These are phyloP conservation scores for Hanseniaspora hatyaiensis DNA, from an alignment of 805 yeast genomes.

Conservation along the genomic window DNA sequence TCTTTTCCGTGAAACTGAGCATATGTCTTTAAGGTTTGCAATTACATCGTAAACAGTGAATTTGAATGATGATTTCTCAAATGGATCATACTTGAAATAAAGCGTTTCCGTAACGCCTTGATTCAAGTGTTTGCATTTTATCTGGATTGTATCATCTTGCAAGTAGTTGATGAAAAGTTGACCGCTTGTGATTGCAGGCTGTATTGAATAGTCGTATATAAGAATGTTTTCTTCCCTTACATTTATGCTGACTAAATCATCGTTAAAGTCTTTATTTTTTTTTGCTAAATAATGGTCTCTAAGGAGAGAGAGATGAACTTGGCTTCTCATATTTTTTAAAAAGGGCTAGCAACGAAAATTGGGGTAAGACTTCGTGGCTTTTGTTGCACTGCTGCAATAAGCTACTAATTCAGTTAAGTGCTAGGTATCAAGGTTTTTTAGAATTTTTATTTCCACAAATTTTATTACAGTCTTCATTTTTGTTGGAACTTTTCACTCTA, in stretches of 20 bases:
- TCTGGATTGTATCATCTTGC: slow-evolving; percentile 1
- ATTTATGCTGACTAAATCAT: slow-evolving; percentile 4
- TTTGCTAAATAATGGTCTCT: neutral
- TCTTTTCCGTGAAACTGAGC: neutral
- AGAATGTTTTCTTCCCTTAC: slow-evolving; percentile 7
- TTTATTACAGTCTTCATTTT: too few species aligned
- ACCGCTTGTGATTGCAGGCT: neutral
- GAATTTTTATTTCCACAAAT: too few species aligned
- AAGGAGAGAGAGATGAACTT: slow-evolving; percentile 4
- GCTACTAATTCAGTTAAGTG: too few species aligned
- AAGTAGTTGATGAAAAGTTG: neutral
- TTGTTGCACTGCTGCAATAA: too few species aligned
- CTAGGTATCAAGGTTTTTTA: too few species aligned
- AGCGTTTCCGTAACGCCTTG: slow-evolving; percentile 5
- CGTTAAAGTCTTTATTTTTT: neutral
- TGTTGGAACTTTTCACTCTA: too few species aligned
- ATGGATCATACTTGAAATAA: neutral
- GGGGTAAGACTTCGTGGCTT: too few species aligned
- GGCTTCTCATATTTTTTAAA: neutral
- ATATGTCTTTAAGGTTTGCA: neutral
- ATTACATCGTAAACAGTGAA: slow-evolving; percentile 2
- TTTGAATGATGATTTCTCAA: neutral
- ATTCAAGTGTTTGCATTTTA: slow-evolving; percentile 10
- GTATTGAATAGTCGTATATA: slow-evolving; percentile 1
- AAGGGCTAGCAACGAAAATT: neutral